These are phyloP conservation scores for Collybia mongolica DNA, from an alignment of 768 basidiomycete genomes.

Conservation along the genomic window DNA sequence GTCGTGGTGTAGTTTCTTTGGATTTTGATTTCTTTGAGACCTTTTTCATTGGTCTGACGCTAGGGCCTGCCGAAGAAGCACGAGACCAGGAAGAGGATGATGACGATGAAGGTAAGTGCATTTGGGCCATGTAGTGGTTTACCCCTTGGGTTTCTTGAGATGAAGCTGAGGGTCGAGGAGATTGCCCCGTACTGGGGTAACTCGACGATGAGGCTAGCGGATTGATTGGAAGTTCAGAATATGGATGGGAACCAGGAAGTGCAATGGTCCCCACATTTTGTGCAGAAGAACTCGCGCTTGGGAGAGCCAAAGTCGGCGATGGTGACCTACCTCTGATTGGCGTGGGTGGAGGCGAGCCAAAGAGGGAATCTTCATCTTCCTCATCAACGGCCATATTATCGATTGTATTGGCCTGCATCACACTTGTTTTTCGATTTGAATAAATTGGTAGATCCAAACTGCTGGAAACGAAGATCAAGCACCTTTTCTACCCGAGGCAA, in stretches of 20 bases:
- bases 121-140: slow-evolving; percentile 4
- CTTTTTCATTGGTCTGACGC: slow-evolving; percentile 26
- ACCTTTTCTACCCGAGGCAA: slow-evolving; percentile 15
- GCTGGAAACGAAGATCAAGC: slow-evolving; percentile 1
- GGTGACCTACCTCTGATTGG: slow-evolving; percentile 74
- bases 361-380: slow-evolving; percentile 70
- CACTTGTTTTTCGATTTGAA: slow-evolving; percentile 7
- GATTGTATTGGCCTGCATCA: slow-evolving; percentile 8
- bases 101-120: slow-evolving; percentile 10
- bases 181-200: slow-evolving; percentile 24
- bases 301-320: slow-evolving; percentile 58
- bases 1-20: slow-evolving; percentile 42
- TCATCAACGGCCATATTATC: slow-evolving; percentile 36
- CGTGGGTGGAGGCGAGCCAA: slow-evolving; percentile 78
- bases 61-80: slow-evolving; percentile 21
- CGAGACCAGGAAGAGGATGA: slow-evolving; percentile 11
- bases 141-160: slow-evolving; percentile 11
- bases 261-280: slow-evolving; percentile 98
- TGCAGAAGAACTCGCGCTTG: slow-evolving; percentile 48
- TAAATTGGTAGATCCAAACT: slow-evolving; percentile 2
- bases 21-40: slow-evolving; percentile 32
- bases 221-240: slow-evolving; percentile 84
- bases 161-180: slow-evolving; percentile 39
- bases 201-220: slow-evolving; percentile 70
- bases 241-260: slow-evolving; percentile 92